phyloP scores from a whole-genome alignment of 768 basidiomycete species.

The Xerocomus brunneocitrinus region DNA sequence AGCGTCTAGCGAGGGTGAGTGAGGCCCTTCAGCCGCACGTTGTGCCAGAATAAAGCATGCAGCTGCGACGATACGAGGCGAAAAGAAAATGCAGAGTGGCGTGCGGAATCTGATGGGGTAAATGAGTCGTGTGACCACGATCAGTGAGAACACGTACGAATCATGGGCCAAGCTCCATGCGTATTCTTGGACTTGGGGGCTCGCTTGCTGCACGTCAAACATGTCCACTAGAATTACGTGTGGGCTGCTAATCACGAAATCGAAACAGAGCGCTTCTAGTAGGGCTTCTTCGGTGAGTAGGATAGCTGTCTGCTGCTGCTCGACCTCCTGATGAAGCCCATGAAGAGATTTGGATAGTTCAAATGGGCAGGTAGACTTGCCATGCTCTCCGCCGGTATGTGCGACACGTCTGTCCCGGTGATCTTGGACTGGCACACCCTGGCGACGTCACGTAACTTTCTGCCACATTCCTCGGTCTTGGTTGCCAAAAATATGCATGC shows the following conservation, averaged over 20 bases:
- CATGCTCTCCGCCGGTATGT: constrained; percentile 61
- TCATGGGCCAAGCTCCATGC: constrained; percentile 87
- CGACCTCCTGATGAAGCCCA: constrained; percentile 57
- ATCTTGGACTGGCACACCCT: constrained; percentile 70
- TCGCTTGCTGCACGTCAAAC: constrained; percentile 52
- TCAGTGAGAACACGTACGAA: constrained; percentile 50
- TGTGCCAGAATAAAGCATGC: constrained; percentile 79
- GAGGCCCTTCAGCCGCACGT: constrained; percentile 64
- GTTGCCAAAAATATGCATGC: constrained; percentile 85
- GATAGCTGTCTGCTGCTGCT: constrained; percentile 64
- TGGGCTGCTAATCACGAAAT: constrained; percentile 74
- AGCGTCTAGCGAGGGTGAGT: constrained; percentile 68
- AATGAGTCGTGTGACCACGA: constrained; percentile 5
- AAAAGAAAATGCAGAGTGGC: constrained; percentile 68
- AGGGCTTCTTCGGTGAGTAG: constrained; percentile 73
- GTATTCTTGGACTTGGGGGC: constrained; percentile 56
- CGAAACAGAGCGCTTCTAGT: constrained; percentile 81
- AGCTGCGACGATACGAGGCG: constrained; percentile 66
- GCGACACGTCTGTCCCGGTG: constrained; percentile 46
- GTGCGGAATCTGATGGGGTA: constrained; percentile 60
- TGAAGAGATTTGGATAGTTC: neutral
- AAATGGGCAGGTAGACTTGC: constrained; percentile 35
- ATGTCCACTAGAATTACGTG: constrained; percentile 73
- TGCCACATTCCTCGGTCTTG: constrained; percentile 87
- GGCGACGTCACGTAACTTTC: constrained; percentile 83